These are phyloP conservation scores for Plasmodium knowlesi DNA, from an alignment of 169 alveolate genomes.

Conservation along the genomic window DNA sequence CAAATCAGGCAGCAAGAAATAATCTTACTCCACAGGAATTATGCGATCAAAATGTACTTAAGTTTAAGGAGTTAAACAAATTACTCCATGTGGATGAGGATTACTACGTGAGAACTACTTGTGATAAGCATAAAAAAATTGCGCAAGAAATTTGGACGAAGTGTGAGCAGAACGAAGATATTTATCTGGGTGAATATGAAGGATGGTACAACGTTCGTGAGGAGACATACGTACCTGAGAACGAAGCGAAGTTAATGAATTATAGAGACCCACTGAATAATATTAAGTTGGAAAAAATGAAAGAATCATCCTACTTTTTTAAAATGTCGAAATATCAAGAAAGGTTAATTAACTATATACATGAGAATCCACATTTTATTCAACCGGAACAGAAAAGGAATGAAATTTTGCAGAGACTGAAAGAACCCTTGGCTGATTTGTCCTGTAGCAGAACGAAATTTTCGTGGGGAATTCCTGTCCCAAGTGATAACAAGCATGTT, in stretches of 20 bases:
- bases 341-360: constrained; percentile 83
- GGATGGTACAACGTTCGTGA: constrained; percentile 95
- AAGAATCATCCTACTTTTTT: constrained; percentile 92
- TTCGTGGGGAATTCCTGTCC: constrained; percentile 95
- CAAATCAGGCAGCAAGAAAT: constrained; percentile 88
- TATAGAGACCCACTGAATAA: constrained; percentile 90
- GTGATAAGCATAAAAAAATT: constrained; percentile 83
- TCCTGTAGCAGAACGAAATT: constrained; percentile 91
- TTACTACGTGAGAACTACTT: constrained; percentile 90
- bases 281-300: constrained; percentile 87
- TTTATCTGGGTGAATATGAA: constrained; percentile 88
- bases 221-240: constrained; percentile 92
- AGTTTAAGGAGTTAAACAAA: constrained; percentile 76
- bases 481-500: constrained; percentile 88
- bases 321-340: constrained; percentile 90
- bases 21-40: constrained; percentile 87
- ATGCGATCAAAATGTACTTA: constrained; percentile 85
- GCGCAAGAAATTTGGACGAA: constrained; percentile 87
- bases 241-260: constrained; percentile 90
- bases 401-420: constrained; percentile 86
- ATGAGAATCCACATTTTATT: constrained; percentile 82
- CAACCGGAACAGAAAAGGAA: constrained; percentile 87
- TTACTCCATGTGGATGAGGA: constrained; percentile 79
- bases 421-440: constrained; percentile 90
- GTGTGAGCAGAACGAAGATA: constrained; percentile 87